A percentile compares a stretch with the other conserved stretches of the same genome.
phyloP scores from a whole-genome alignment of 177 flowering plant species.

The Vitis hybrid region DNA sequence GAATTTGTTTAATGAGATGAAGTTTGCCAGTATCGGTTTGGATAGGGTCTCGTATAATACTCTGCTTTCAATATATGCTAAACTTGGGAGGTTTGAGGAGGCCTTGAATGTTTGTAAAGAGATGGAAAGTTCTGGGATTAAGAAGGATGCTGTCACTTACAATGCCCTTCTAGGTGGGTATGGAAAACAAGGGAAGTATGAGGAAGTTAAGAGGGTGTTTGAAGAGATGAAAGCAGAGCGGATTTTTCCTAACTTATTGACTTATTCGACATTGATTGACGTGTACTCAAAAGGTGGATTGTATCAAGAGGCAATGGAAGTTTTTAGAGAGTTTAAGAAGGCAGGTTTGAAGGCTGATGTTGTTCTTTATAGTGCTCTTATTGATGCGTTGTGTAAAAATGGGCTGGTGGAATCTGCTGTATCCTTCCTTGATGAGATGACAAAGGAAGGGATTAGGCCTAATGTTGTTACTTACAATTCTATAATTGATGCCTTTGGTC shows the following conservation, averaged over 20 bases:
- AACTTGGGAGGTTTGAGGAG: slow-evolving; percentile 83
- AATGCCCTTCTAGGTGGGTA: slow-evolving; percentile 89
- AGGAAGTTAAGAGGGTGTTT: slow-evolving; percentile 61
- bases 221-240: slow-evolving; percentile 61
- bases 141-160: slow-evolving; percentile 87
- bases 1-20: slow-evolving; percentile 75
- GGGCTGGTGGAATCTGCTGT: slow-evolving; percentile 84
- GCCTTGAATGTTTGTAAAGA: slow-evolving; percentile 72
- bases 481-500: slow-evolving; percentile 93
- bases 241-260: slow-evolving; percentile 68
- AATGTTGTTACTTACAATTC: slow-evolving; percentile 97
- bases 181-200: slow-evolving; percentile 84
- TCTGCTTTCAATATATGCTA: slow-evolving; percentile 72
- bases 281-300: slow-evolving; percentile 83
- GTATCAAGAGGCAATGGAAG: slow-evolving; percentile 78
- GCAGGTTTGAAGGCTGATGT: slow-evolving; percentile 93
- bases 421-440: slow-evolving; percentile 86
- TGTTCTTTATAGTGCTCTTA: slow-evolving; percentile 88
- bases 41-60: slow-evolving; percentile 91
- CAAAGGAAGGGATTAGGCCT: slow-evolving; percentile 78
- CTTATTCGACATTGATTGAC: slow-evolving; percentile 89
- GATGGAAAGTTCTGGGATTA: slow-evolving; percentile 78
- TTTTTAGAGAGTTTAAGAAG: slow-evolving; percentile 72
- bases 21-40: slow-evolving; percentile 54
- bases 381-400: slow-evolving; percentile 90